Base-by-base conservation (phyloP, 2,329 filamentous ascomycete genomes). In the Diplodia sapinea region DNA sequence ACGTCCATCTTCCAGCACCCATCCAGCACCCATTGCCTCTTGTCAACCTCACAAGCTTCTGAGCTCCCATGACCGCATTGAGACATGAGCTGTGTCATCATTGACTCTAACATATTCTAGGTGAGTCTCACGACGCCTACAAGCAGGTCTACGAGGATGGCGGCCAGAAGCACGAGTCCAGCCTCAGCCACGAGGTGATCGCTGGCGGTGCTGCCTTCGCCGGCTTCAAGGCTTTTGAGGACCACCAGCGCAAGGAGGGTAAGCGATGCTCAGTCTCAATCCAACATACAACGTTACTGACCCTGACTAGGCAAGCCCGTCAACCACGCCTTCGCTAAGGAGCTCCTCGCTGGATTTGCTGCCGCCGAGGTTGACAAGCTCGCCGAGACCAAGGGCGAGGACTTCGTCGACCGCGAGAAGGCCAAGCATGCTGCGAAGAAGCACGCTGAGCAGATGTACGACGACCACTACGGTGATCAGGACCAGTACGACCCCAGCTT, bases 181-280 rank as follows among this genome's bases (percentile, higher is more conserved):
- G 86, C 75, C 81, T 91, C 75, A 86, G 86, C 72, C 91, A 94
- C 80, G 91, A 95, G 82, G 76, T 92, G 57, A 77, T 94, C 67
- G 91, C 89, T 71, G 91, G 91, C 70, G 92, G 88, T 68, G 91
- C 91, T 68, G 88, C 89, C 70, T 94, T 94, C 76, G 89, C 87
- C 71, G 92, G 88, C 73, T 91, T 94, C 86, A 93, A 93, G 84
- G 82, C 89, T 26, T 94, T 89, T 74, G 91, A 94, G 81, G 89
- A 93, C 78, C 83, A 86, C 73, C 90, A 93, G 82, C 89, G 90
- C 74, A 83, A 81, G 67, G 83, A 91, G 77, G 91, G 89, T 88
- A 82, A 31, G 82, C 74, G 43, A 43, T 17, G 11, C 20, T 9
- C 20, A 23, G 29, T 47, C 4, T 38, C 54, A 8, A 15, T 26